Evolutionary conservation across 352 stramenopile species (phyloP).

Genomic region (Phytophthora pisi): DNA sequence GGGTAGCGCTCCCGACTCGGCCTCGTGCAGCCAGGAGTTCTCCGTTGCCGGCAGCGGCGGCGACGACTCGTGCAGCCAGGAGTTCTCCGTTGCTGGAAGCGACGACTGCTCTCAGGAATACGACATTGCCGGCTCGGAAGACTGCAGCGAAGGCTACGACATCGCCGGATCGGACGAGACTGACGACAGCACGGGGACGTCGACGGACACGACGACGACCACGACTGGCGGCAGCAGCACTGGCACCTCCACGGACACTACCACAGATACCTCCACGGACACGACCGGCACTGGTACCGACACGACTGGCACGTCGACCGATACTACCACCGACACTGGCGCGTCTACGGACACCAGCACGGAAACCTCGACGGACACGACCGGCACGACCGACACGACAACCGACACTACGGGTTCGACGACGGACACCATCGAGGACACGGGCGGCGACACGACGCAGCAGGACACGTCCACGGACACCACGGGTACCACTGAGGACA

Average conservation of each 20-base stretch:
- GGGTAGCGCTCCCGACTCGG: constrained; percentile 8
- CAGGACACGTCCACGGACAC: not conserved
- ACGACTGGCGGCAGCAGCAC: constrained; percentile 5
- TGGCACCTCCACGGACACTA: constrained; percentile 6
- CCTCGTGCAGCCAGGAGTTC: constrained; percentile 34
- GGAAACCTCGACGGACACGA: constrained; percentile 1
- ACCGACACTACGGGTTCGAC: constrained; percentile 7
- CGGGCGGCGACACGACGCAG: constrained; percentile 7
- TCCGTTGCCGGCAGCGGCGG: constrained; percentile 20
- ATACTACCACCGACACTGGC: constrained; percentile 14
- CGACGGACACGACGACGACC: not conserved
- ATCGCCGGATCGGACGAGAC: constrained; percentile 24
- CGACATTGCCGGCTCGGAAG: constrained; percentile 10
- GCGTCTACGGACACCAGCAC: constrained; percentile 19
- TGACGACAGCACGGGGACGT: constrained; percentile 11
- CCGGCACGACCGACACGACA: not conserved
- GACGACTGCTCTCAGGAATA: constrained; percentile 20
- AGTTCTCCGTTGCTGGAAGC: constrained; percentile 9
- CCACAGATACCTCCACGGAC: constrained; percentile 5
- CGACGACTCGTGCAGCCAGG: constrained; percentile 26
- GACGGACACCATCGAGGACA: constrained; percentile 16
- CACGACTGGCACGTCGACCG: constrained; percentile 6
- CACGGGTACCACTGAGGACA: not conserved
- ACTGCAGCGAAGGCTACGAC: constrained; percentile 33
- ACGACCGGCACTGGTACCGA: not conserved